Evolutionary conservation across 306 rosid species (phyloP), one percentile per base, ranked within the genome.

Genomic region (Pterocarpus santalinus): DNA sequence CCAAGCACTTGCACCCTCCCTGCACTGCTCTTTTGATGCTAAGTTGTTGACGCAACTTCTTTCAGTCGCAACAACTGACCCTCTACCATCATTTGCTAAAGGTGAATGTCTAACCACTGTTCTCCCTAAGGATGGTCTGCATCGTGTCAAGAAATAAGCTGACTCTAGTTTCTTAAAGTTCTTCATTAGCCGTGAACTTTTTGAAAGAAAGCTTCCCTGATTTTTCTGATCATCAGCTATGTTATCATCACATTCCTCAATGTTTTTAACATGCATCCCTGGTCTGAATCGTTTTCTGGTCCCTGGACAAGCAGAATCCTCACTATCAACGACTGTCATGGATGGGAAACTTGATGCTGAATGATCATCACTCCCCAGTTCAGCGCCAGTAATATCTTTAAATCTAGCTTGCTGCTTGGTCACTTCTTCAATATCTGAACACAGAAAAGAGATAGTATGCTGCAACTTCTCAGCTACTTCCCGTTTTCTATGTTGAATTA

Each of bases 161-260:
- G 93, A 77, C 89, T 96, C 99, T 46, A 96, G 89, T 81, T 93
- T 93, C 89, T 96, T 92, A 46, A 96, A 96, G 88, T 96, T 93
- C 84, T 90, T 90, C 97, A 90, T 90, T 82, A 96, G 82, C 52
- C 97, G 94, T 65, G 90, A 92, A 84, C 82, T 88, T 80, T 80
- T 92, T 30, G 85, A 87, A 84, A 87, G 90, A 72, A 84, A 68
- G 76, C 86, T 81, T 77, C 83, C 95, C 14, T 70, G 73, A 66
- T 69, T 86, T 67, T 83, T 89, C 72, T 76, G 87, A 76, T 81
- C 83, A 58, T 72, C 90, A 61, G 79, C 88, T 15, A 83, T 69
- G 83, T 88, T 90, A 82, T 93, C 93, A 73, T 88, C 93, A 69
- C 85, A 86, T 77, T 85, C 95, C 78, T 89, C 99, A 12, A 76